phyloP scores from a whole-genome alignment of 1,284 basidiomycete species.

The Coniferiporia weirii region DNA sequence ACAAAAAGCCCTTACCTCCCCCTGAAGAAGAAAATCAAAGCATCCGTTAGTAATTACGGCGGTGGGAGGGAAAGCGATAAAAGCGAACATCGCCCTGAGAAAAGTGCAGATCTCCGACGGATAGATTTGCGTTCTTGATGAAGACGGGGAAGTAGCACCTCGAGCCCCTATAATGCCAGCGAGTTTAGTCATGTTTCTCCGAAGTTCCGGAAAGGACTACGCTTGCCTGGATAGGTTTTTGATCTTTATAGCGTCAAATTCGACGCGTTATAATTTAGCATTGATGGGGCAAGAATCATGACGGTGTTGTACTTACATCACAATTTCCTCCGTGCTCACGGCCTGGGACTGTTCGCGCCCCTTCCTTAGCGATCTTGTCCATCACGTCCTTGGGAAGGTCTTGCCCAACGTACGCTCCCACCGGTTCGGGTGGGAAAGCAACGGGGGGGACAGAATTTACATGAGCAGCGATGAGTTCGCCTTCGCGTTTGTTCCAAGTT shows the following conservation, averaged over 20 bases:
- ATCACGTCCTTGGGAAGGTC: conserved; percentile 44
- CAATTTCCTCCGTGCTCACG: conserved; percentile 81
- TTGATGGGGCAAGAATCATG: not conserved
- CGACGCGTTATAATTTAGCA: not conserved
- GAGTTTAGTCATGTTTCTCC: not conserved
- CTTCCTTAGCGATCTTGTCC: conserved; percentile 58
- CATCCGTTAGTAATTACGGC: not conserved
- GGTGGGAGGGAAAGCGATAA: not conserved
- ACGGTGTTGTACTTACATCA: conserved; percentile 44
- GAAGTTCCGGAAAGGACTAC: conserved; percentile 19
- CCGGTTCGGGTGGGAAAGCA: conserved; percentile 57
- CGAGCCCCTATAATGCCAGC: conserved; percentile 41
- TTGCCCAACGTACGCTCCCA: conserved; percentile 68
- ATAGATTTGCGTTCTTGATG: conserved; percentile 69
- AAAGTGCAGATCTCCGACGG: conserved; percentile 78
- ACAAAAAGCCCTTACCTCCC: conserved; percentile 39
- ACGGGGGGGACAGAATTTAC: conserved; percentile 54
- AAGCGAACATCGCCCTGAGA: conserved; percentile 69
- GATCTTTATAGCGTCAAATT: conserved; percentile 40
- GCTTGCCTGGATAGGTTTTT: conserved; percentile 61
- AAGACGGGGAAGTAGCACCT: conserved; percentile 78
- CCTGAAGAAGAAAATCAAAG: conserved; percentile 31
- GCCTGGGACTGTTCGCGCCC: conserved; percentile 73
- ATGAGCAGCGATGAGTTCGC: conserved; percentile 56
- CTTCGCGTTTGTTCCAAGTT: conserved; percentile 72